These are phyloP conservation scores for Ustilago bromivora DNA, from an alignment of 1,284 basidiomycete genomes.

Conservation along the genomic window DNA sequence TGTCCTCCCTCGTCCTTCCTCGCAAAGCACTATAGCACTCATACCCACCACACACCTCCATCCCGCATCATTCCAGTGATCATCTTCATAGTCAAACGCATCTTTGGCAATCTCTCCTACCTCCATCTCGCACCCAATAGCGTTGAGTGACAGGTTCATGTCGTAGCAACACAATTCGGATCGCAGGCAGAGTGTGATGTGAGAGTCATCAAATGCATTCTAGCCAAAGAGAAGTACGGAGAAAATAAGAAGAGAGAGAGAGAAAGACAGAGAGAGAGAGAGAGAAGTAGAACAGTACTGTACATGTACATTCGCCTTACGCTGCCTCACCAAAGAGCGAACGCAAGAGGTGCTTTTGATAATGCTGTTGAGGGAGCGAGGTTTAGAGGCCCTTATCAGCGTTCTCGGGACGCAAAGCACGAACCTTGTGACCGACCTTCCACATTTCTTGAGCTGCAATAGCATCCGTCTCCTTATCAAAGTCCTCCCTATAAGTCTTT, in stretches of 20 bases:
- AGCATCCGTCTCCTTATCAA: constrained; percentile 91
- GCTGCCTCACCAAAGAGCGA: not conserved
- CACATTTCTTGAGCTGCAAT: constrained; percentile 99
- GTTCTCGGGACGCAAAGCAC: constrained; percentile 64
- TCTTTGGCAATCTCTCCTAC: constrained; percentile 35
- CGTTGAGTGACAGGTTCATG: not conserved
- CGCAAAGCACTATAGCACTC: not conserved
- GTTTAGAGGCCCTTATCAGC: constrained; percentile 53
- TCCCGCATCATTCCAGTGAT: not conserved
- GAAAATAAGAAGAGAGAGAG: constrained; percentile 7
- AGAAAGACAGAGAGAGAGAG: constrained; percentile 8
- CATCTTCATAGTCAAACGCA: constrained; percentile 6
- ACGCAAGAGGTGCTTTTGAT: not conserved
- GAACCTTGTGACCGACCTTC: constrained; percentile 67
- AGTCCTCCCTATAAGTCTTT: constrained; percentile 91
- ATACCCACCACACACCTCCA: not conserved
- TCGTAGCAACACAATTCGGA: not conserved
- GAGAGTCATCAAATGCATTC: constrained; percentile 6
- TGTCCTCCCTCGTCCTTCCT: no score
- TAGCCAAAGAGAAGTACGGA: constrained; percentile 4
- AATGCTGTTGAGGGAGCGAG: not conserved
- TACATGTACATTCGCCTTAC: constrained; percentile 15
- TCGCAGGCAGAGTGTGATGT: not conserved
- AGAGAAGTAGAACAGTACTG: not conserved
- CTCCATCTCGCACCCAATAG: constrained; percentile 25